A percentile compares a stretch with the other conserved stretches of the same genome.
Conservation (phyloP, 1,139 yeast species). For the Taphrina betulina region DNA sequence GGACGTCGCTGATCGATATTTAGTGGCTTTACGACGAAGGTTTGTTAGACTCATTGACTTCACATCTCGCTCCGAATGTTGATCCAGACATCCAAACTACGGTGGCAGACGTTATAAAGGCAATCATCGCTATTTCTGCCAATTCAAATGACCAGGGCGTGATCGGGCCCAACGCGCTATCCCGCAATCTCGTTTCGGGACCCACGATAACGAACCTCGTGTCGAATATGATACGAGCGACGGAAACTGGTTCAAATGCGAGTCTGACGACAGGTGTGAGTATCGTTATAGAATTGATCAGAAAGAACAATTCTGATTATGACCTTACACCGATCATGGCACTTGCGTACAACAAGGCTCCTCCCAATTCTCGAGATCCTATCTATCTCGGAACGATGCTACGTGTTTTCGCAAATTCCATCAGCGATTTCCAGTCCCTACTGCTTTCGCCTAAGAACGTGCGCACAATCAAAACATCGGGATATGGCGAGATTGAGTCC, state of each 20-base stretch:
- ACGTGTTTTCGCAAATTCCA: slow-evolving; percentile 70
- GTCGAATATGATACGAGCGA: slow-evolving; percentile 65
- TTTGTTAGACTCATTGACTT: slow-evolving; percentile 28
- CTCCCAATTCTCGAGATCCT: slow-evolving; percentile 93
- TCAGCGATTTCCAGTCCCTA: slow-evolving; percentile 66
- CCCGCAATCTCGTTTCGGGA: slow-evolving; percentile 81
- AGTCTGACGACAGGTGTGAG: slow-evolving; percentile 89
- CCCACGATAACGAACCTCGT: slow-evolving; percentile 66
- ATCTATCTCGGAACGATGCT: slow-evolving; percentile 87
- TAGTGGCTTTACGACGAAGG: slow-evolving; percentile 35
- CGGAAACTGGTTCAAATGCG: slow-evolving; percentile 32
- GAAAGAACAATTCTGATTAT: slow-evolving; percentile 94
- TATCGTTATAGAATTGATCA: slow-evolving; percentile 86
- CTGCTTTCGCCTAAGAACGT: slow-evolving; percentile 47
- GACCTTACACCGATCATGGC: slow-evolving; percentile 85
- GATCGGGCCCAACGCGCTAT: slow-evolving; percentile 93
- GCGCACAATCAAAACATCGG: slow-evolving; percentile 56
- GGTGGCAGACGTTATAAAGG: slow-evolving; percentile 91
- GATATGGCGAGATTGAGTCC: slow-evolving; percentile 77
- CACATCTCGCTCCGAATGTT: slow-evolving; percentile 31
- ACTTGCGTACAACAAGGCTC: slow-evolving; percentile 85
- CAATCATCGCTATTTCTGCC: slow-evolving; percentile 91
- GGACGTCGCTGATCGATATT: not conserved
- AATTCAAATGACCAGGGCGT: slow-evolving; percentile 80
- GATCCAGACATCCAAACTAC: slow-evolving; percentile 69